A percentile compares a stretch with the other conserved stretches of the same genome.
Evolutionary conservation across 257 asterid species (phyloP).

Genomic region (Capsicum pubescens): DNA sequence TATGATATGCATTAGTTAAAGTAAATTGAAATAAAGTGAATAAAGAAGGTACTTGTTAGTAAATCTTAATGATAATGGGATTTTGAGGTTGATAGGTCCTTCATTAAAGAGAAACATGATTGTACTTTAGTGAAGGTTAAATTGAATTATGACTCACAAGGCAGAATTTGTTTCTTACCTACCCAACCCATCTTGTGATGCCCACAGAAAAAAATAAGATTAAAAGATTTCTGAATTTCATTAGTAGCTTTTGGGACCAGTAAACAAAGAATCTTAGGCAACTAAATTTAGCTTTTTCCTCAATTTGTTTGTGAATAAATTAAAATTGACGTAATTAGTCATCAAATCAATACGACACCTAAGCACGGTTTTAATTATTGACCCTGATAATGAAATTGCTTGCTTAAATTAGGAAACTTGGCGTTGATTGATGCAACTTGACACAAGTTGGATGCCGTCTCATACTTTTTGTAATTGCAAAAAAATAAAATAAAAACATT

Average conservation of each 20-base stretch:
- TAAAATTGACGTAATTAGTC: conserved; percentile 21
- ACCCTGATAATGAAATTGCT: conserved; percentile 39
- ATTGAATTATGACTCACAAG: conserved; percentile 46
- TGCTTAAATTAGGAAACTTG: conserved; percentile 54
- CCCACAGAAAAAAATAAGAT: background rate
- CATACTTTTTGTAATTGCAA: conserved; percentile 5
- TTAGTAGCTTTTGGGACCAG: conserved; percentile 60
- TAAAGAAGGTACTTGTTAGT: conserved; percentile 32
- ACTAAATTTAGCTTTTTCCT: conserved; percentile 34
- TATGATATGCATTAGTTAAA: background rate
- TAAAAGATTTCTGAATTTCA: conserved; percentile 22
- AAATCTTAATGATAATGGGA: conserved; percentile 29
- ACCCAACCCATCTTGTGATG: conserved; percentile 64
- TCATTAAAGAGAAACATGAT: conserved; percentile 44
- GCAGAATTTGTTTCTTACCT: conserved; percentile 65
- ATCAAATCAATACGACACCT: conserved; percentile 36
- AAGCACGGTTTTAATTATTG: conserved; percentile 37
- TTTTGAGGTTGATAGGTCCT: conserved; percentile 38
- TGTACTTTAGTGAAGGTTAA: conserved; percentile 43
- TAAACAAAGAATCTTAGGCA: conserved; percentile 59
- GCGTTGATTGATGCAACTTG: conserved; percentile 56
- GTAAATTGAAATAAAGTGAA: conserved; percentile 33
- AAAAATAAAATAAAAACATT: background rate
- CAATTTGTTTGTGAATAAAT: conserved; percentile 17
- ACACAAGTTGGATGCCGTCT: conserved; percentile 27